Evolutionary conservation across 257 asterid species (phyloP).

Genomic region (Perilla frutescens): DNA sequence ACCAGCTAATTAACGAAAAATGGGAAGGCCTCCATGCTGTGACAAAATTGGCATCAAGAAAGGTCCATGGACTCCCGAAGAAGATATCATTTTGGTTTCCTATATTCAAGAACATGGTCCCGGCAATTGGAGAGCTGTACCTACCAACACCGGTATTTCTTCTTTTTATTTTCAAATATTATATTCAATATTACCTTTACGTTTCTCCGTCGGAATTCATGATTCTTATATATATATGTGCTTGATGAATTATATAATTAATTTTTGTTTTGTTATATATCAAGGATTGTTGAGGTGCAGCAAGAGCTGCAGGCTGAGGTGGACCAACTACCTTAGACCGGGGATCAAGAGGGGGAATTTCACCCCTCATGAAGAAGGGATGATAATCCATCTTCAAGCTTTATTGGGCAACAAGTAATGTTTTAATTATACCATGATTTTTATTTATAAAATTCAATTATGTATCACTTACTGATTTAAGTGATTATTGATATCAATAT

Average conservation of each 20-base stretch:
- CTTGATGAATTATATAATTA: background rate
- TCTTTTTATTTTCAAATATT: background rate
- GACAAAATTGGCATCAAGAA: slow-evolving; percentile 91
- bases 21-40: slow-evolving; percentile 96
- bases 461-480: background rate
- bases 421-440: no score
- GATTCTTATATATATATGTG: background rate
- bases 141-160: slow-evolving; percentile 72
- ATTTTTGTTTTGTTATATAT: background rate
- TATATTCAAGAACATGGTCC: slow-evolving; percentile 96
- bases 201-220: background rate
- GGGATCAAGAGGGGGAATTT: slow-evolving; percentile 98
- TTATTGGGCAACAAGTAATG: slow-evolving; percentile 93
- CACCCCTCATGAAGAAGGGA: slow-evolving; percentile 97
- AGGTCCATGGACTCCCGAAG: slow-evolving; percentile 99
- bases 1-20: no score
- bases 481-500: no score
- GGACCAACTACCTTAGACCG: slow-evolving; percentile 95
- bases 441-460: background rate
- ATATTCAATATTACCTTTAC: background rate
- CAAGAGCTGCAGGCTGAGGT: slow-evolving; percentile 95
- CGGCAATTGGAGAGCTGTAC: slow-evolving; percentile 91
- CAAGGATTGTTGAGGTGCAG: slow-evolving; percentile 92
- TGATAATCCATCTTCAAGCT: slow-evolving; percentile 97
- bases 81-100: slow-evolving; percentile 83